These are phyloP conservation scores for Annulohypoxylon moriforme DNA, from an alignment of 495 filamentous ascomycete species.

Conservation along the genomic window DNA sequence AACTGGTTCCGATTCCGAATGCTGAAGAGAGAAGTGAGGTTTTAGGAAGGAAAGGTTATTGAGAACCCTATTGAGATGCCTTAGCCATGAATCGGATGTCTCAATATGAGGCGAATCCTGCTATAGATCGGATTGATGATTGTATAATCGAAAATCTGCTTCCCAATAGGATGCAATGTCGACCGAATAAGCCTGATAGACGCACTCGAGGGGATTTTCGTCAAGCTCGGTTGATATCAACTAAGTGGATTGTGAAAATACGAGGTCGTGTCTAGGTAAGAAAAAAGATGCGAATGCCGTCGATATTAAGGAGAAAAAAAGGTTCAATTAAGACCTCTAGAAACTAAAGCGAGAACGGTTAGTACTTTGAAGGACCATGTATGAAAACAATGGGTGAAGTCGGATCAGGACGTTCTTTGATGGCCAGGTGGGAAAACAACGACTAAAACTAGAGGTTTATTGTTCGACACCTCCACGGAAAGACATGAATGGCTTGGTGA, in stretches of 20 bases:
- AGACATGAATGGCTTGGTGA: not conserved
- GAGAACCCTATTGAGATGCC: constrained; percentile 55
- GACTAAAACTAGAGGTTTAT: not conserved
- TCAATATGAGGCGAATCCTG: constrained; percentile 4
- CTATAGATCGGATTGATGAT: not conserved
- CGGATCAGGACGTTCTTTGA: constrained; percentile 7
- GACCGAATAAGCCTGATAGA: not conserved
- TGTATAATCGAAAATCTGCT: not conserved
- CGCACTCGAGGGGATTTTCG: not conserved
- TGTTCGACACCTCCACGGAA: not conserved
- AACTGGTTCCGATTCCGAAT: constrained; percentile 49
- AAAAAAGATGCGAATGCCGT: constrained; percentile 29
- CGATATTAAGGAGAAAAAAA: constrained; percentile 26
- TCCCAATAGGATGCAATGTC: constrained; percentile 6
- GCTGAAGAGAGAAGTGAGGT: constrained; percentile 54
- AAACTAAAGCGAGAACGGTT: constrained; percentile 12
- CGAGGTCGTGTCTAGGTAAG: constrained; percentile 13
- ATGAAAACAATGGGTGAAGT: constrained; percentile 18
- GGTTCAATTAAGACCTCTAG: constrained; percentile 40
- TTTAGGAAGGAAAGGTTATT: constrained; percentile 37
- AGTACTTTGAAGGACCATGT: constrained; percentile 7
- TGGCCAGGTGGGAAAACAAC: not conserved
- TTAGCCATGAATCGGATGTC: constrained; percentile 57
- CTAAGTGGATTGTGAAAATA: constrained; percentile 7
- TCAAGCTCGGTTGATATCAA: not conserved